Base-by-base conservation (phyloP, 2,329 filamentous ascomycete species). In the Clonostachys sp. region DNA sequence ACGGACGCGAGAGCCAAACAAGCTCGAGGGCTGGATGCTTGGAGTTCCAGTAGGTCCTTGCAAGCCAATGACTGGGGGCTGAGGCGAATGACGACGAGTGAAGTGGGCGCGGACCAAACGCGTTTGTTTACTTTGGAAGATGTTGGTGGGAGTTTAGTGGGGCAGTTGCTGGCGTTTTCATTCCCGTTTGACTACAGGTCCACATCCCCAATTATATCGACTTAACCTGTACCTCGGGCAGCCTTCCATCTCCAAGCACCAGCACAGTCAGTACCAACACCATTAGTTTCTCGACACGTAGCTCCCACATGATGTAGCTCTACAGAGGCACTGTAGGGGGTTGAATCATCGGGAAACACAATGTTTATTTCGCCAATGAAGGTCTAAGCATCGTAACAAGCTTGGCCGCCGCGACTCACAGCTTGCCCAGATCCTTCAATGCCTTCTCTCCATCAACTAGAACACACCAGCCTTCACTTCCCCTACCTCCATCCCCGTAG, bases 391-490 rank as follows among this genome's bases (percentile, higher is more conserved):
- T 30, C 24, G 8, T 10, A 9, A 30, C 24, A 30, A 30, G 24
- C 24, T 30, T n/a, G 42, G 45, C 45, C 24, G 42, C 12, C 10
- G 9, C 34, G 24, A 30, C 33, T 44, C 34, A 73, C 47, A 79
- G 60, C 67, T 80, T 83, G 33, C 78, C 81, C 16, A 74, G 79
- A 38, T 65, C 73, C 59, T 71, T 73, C 57, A 86, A 57, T 2
- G 80, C 83, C 60, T 66, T 71, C 55, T 91, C 87, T 0, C 90
- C 90, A 65, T 95, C 89, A 12, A 95, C 88, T 41, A 95, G 73
- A 20, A 95, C 86, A 67, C 90, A 95, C 87, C 89, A 95, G 1
- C 90, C 90, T 59, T 91, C 87, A 44, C 71, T 66, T 8, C 87
- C 87, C 30, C 67, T 61, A 24, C 84, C 83, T 30, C 84, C 82